A percentile compares a stretch with the other conserved stretches of the same genome.
These are phyloP conservation scores for Fraxinus nigra DNA, from an alignment of 305 asterid genomes.

Conservation along the genomic window DNA sequence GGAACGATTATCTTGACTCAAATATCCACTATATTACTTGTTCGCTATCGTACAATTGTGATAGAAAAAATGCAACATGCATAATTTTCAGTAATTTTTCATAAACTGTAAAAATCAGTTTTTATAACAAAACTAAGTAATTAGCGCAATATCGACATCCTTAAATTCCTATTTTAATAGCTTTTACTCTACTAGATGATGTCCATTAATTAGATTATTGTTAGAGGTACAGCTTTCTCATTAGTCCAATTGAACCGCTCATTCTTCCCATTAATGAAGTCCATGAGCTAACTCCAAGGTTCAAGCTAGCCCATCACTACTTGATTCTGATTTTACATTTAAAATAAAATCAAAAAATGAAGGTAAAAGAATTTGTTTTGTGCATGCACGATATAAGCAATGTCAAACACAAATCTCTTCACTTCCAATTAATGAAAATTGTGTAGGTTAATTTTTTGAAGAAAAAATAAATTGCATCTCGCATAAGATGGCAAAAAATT, in stretches of 20 bases:
- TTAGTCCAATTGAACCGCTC: background rate
- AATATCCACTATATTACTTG: too few relatives aligned
- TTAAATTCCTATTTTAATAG: background rate
- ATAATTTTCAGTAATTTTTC: background rate
- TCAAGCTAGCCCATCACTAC: background rate
- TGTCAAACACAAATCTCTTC: background rate
- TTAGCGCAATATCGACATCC: background rate
- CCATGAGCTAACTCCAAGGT: background rate
- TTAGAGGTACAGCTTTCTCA: background rate
- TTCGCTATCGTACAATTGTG: too few relatives aligned
- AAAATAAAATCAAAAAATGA: too few relatives aligned
- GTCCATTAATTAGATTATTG: background rate
- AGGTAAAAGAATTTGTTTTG: background rate
- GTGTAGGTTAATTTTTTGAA: background rate
- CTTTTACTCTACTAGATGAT: background rate
- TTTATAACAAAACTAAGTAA: background rate
- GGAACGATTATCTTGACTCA: too few relatives aligned
- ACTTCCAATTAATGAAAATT: background rate
- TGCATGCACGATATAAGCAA: background rate
- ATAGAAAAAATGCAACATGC: too few relatives aligned
- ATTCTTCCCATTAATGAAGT: background rate
- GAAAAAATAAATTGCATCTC: background rate
- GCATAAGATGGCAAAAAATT: background rate
- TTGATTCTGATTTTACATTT: background rate
- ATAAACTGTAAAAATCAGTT: too few relatives aligned